Evolutionary conservation across 805 yeast species (phyloP).

Genomic region (Wickerhamiella alocasiicola): DNA sequence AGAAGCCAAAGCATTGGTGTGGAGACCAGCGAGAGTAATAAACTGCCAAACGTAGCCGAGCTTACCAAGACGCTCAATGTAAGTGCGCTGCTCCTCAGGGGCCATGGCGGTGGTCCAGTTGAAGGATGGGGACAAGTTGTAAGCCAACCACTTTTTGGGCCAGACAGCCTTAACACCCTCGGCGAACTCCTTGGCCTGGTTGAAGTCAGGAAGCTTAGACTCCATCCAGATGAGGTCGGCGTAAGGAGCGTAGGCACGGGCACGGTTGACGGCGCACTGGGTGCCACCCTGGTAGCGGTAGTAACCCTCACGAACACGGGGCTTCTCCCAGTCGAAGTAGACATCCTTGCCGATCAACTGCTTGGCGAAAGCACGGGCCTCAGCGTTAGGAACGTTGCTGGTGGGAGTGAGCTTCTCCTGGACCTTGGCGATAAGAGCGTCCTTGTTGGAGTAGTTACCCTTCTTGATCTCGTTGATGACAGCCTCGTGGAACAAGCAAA

Average conservation of each 20-base stretch:
- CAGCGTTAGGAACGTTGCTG: slow-evolving; percentile 60
- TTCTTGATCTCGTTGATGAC: slow-evolving; percentile 68
- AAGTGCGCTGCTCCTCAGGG: slow-evolving; percentile 75
- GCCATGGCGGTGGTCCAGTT: slow-evolving; percentile 96
- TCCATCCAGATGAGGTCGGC: slow-evolving; percentile 98
- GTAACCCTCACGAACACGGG: slow-evolving; percentile 94
- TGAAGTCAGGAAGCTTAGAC: slow-evolving; percentile 84
- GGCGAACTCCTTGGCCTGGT: slow-evolving; percentile 90
- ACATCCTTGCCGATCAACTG: slow-evolving; percentile 68
- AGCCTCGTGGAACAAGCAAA: slow-evolving; percentile 83
- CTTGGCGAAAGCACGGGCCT: slow-evolving; percentile 66
- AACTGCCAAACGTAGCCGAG: slow-evolving; percentile 96
- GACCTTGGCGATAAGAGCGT: slow-evolving; percentile 52
- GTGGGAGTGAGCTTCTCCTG: slow-evolving; percentile 58
- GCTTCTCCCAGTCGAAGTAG: slow-evolving; percentile 87
- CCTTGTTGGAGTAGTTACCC: slow-evolving; percentile 47
- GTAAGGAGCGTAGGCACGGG: slow-evolving; percentile 87
- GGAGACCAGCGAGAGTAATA: slow-evolving; percentile 93
- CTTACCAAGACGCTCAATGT: slow-evolving; percentile 71
- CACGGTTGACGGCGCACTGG: slow-evolving; percentile 94
- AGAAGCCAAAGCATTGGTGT: slow-evolving; percentile 85
- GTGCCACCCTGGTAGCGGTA: slow-evolving; percentile 95
- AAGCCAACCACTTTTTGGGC: slow-evolving; percentile 93
- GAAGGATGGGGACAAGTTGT: slow-evolving; percentile 93
- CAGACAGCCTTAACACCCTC: slow-evolving; percentile 68